phyloP scores from a whole-genome alignment of 1,139 yeast genomes.

The Candida dubliniensis region DNA sequence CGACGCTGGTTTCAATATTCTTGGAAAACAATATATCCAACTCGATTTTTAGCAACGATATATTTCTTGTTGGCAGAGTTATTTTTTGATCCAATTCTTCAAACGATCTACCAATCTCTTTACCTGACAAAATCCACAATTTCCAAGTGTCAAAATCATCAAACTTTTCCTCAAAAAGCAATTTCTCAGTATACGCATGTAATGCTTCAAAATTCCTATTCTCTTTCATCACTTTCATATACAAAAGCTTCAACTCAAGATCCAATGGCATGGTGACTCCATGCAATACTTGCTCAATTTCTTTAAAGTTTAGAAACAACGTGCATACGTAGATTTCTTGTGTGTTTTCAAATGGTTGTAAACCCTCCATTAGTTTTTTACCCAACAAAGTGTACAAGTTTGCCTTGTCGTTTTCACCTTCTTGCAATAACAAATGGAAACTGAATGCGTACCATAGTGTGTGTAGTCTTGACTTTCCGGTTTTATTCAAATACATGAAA shows the following conservation, averaged over 20 bases:
- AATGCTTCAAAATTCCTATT: constrained; percentile 43
- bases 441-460: constrained; percentile 52
- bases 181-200: constrained; percentile 27
- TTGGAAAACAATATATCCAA: constrained; percentile 26
- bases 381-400: constrained; percentile 59
- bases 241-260: constrained; percentile 56
- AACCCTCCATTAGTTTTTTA: constrained; percentile 45
- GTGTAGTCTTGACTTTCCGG: constrained; percentile 29
- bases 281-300: constrained; percentile 30
- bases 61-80: constrained; percentile 49
- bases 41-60: constrained; percentile 55
- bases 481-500: constrained; percentile 41
- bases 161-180: constrained; percentile 44
- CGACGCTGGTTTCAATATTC: constrained; percentile 25
- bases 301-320: constrained; percentile 39
- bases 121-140: constrained; percentile 45
- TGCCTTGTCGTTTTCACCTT: constrained; percentile 21
- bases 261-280: constrained; percentile 40
- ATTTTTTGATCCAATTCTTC: constrained; percentile 27
- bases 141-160: constrained; percentile 68
- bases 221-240: constrained; percentile 45
- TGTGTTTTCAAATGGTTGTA: constrained; percentile 45
- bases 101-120: constrained; percentile 25
- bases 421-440: constrained; percentile 31
- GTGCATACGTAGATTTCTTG: constrained; percentile 63